A percentile compares a stretch with the other conserved stretches of the same genome.
Conservation (phyloP, 495 filamentous ascomycete genomes). For the Symbiotaphrina buchneri region DNA sequence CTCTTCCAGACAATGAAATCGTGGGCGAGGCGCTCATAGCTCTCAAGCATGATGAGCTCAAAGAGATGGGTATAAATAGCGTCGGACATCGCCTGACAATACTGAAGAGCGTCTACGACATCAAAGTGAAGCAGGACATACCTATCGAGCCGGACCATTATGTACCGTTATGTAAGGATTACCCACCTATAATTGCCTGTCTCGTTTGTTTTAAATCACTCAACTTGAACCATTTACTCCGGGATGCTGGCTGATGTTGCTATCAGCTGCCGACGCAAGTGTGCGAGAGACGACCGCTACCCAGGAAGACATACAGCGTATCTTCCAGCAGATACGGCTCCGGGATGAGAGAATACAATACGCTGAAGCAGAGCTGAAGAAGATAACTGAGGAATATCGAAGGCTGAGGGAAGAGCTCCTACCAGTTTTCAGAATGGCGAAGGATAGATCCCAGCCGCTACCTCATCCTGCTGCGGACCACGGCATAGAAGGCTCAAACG, state of each 20-base stretch:
- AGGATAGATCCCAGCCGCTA: conserved; percentile 74
- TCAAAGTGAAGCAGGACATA: conserved; percentile 79
- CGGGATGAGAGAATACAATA: conserved; percentile 71
- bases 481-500: not conserved
- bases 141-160: conserved; percentile 85
- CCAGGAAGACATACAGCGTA: conserved; percentile 70
- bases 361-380: conserved; percentile 58
- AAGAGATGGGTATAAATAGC: conserved; percentile 79
- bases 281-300: conserved; percentile 67
- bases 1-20: conserved; percentile 61
- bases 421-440: conserved; percentile 69
- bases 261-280: conserved; percentile 67
- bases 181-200: not conserved
- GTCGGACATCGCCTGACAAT: conserved; percentile 90
- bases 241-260: not conserved
- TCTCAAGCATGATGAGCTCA: conserved; percentile 77
- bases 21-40: conserved; percentile 80
- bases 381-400: conserved; percentile 65
- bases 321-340: conserved; percentile 66
- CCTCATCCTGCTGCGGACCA: conserved; percentile 27
- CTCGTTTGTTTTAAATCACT: not conserved
- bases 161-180: conserved; percentile 64
- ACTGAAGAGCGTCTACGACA: conserved; percentile 82
- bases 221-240: not conserved
- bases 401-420: conserved; percentile 75